Evolutionary conservation across 2,329 filamentous ascomycete genomes (phyloP), one percentile per base, ranked within the genome.

Genomic region (Pyrenophora tritici-repentis): DNA sequence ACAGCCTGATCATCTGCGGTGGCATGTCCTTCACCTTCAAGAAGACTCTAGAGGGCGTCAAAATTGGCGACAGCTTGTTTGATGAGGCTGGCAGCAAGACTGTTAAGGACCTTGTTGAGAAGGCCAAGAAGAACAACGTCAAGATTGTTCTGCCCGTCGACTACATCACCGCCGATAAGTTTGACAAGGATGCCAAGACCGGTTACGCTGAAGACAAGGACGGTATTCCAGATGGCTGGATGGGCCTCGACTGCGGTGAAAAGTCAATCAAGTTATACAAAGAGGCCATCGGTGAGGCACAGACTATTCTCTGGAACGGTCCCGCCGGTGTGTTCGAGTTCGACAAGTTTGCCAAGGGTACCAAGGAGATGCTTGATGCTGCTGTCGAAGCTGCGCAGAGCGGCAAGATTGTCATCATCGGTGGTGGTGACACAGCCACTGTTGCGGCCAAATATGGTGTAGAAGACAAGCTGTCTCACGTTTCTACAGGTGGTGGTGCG

Each of bases 11-110:
- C 78, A 88, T 99, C 79, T 96, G 93, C 76, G 94, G 94, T 73
- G 94, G 86, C 69, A 99, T 99, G 94, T 92, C 94, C 58, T 99
- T 97, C 82, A 99, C 94, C 68, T 99, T 99, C 86, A 97, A 97
- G 85, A 99, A 99, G 86, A 93, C 91, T n/a, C 84, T 97, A 50
- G 85, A 97, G 79, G 82, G 84, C 73, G 87, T 97, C 71, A 84
- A 87, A 76, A 99, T 99, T 63, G 94, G 94, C 56, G 86, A 86
- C 81, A 94, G 81, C 44, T 84, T 99, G 68, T 99, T 96, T 74
- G 94, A 99, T 69, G 90, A 97, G 81, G 88, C 88, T 44, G 94
- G 94, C 66, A 84, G 88, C 82, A 91, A 97, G 86, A 97, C 90
- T 35, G 93, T 97, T 53, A 86, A 83, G 56, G 81, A 89, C 67